These are phyloP conservation scores for Dioszegia aurantiaca DNA, from an alignment of 768 basidiomycete genomes.

Conservation along the genomic window DNA sequence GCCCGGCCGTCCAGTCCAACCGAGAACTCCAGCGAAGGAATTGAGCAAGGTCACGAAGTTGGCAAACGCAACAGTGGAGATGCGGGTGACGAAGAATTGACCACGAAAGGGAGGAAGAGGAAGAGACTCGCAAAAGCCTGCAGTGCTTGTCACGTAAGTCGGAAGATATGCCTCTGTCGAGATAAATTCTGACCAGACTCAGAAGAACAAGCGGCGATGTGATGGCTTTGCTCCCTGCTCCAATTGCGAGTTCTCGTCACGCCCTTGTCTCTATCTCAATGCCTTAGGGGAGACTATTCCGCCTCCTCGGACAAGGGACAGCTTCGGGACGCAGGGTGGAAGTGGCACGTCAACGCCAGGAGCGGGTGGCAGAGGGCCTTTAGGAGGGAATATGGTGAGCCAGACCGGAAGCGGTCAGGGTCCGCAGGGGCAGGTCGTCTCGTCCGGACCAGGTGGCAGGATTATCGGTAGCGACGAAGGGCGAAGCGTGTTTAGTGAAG, in stretches of 20 bases:
- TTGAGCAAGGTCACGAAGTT: neutral
- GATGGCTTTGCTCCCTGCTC: constrained; percentile 52
- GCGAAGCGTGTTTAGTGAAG: neutral
- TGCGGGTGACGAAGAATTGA: constrained; percentile 26
- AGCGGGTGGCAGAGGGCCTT: neutral
- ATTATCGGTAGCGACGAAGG: neutral
- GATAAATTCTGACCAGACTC: neutral
- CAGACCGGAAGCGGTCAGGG: neutral
- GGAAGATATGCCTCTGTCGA: neutral
- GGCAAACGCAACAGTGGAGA: neutral
- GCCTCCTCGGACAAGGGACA: constrained; percentile 43
- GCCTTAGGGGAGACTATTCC: constrained; percentile 49
- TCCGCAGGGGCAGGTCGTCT: neutral
- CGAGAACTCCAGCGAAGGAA: neutral
- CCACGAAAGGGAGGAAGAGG: constrained; percentile 50
- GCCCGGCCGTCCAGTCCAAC: neutral
- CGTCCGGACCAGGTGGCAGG: constrained; percentile 1
- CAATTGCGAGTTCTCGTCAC: constrained; percentile 51
- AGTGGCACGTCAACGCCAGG: neutral
- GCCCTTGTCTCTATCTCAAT: constrained; percentile 49
- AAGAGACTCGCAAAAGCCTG: constrained; percentile 52
- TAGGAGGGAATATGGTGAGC: constrained; percentile 1
- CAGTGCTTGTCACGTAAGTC: constrained; percentile 51
- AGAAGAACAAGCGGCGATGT: constrained; percentile 52
- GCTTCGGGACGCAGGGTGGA: neutral